Evolutionary conservation across 306 rosid genomes (phyloP).

Genomic region (Pachyrhizus erosus): DNA sequence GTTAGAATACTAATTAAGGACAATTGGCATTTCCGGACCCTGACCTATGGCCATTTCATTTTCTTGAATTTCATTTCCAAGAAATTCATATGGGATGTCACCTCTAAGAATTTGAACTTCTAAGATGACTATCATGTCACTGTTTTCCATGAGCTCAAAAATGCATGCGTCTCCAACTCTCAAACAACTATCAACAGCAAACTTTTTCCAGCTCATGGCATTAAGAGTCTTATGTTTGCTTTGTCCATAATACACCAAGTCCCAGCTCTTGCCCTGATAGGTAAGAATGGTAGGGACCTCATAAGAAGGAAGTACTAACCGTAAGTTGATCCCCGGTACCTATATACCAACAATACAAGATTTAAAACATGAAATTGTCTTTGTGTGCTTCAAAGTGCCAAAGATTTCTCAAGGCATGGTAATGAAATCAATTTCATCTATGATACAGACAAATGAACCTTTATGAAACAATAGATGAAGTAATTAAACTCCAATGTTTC

Average conservation of each 20-base stretch:
- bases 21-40: conserved; percentile 41
- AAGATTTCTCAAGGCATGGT: neutral
- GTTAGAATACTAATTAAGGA: conserved; percentile 43
- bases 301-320: conserved; percentile 44
- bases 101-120: conserved; percentile 78
- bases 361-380: conserved; percentile 10
- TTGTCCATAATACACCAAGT: conserved; percentile 45
- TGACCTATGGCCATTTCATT: conserved; percentile 38
- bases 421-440: neutral
- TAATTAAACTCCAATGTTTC: neutral
- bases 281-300: conserved; percentile 44
- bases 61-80: no score
- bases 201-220: conserved; percentile 48
- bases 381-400: neutral
- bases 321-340: conserved; percentile 18
- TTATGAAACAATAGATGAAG: conserved; percentile 2
- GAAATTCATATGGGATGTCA: conserved; percentile 56
- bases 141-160: conserved; percentile 57
- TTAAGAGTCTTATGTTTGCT: conserved; percentile 9
- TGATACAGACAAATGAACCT: neutral
- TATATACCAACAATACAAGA: conserved; percentile 35
- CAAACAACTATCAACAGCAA: conserved; percentile 57
- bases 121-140: conserved; percentile 39
- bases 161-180: conserved; percentile 68
- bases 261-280: conserved; percentile 53